Base-by-base conservation (phyloP, 371 early-diverging fungal genomes). In the Zychaea mexicana region DNA sequence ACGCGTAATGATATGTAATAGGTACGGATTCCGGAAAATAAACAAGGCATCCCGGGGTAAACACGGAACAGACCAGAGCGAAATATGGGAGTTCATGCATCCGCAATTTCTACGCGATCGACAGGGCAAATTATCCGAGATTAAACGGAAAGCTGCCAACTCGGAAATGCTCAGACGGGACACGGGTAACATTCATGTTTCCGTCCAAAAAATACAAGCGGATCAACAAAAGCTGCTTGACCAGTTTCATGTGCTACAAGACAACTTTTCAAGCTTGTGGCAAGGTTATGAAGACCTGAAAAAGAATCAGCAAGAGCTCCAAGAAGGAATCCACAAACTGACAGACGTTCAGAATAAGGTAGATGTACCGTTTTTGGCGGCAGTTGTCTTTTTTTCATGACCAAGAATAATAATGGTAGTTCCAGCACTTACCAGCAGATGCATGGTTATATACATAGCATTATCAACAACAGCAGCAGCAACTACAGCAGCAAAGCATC, bases 11-110 rank as follows among this genome's bases (percentile, higher is more conserved):
- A 19, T 22, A 32, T 27, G 15, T n/a, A 47, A n/a, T 75, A 78
- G 75, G 79, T 90, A 93, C 70, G 94, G 93, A 5, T 94, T 94
- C 67, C 93, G 92, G 81, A 95, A 95, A 69, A 86, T 93, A 65
- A 95, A 90, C 84, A 84, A 92, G 74, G 83, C 91, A 39, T 91
- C 93, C 10, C 83, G 94, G 52, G 94, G 94, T 1, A 86, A 88
- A 60, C 86, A 90, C 49, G 32, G 90, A 86, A 67, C 85, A 38
- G 88, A 89, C 5, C 93, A 92, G 65, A 90, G 90, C 73, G 93
- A 94, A 72, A 85, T 93, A 65, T 96, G 96, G 96, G 95, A 94
- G 74, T 96, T 96, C 71, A 91, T 90, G 47, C 95, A 96, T 65
- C 83, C 89, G 54, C 89, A 90, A 64, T 96, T 96, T 62, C 60